Base-by-base conservation (phyloP, 495 filamentous ascomycete species). In the Darksidea phi region DNA sequence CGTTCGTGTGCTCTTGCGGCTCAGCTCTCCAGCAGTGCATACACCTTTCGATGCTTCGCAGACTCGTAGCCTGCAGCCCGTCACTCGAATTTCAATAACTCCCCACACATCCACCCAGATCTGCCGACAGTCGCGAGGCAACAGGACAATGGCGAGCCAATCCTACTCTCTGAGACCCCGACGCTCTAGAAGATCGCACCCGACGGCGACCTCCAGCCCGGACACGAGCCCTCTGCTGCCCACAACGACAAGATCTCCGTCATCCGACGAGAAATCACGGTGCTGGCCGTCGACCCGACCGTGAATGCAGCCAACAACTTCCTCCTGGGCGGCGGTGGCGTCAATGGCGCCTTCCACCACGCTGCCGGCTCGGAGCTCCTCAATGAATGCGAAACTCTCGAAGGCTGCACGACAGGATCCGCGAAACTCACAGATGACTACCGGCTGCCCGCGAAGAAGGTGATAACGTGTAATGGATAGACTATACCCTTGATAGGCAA, bases 271-370 rank as follows among this genome's bases (percentile, higher is more conserved):
- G 92, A 96, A 71, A 96, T 98, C 74, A 96, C 92, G 13, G 86
- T 76, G 12, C 82, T 98, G 15, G 72, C 78, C 43, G 83, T 91
- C 34, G 90, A 89, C 65, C 86, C 85, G 57, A 96, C 97, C 67
- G 92, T 97, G 69, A 97, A 97, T 72, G 93, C 94, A 10, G 92
- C 94, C 21, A 97, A 97, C 70, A 73, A 75, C 18, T 85, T 80
- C 7, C 81, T 98, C 0, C 78, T 89, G 1, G 88, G 91, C 48
- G 94, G 94, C 42, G 89, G 90, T 13, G 94, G 93, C 36, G 91
- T 97, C 21, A 72, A 74, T 42, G 69, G 71, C 47, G 72, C 89
- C 24, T 96, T 97, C 67, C 94, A 97, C 72, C 73, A 80, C 34
- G 89, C 87, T 26, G 94, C 94, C 25, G 94, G 94, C 6, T 80